Evolutionary conservation across 345 rosid species (phyloP), one percentile per base, ranked within the genome.

Genomic region (Gossypium thurberi): DNA sequence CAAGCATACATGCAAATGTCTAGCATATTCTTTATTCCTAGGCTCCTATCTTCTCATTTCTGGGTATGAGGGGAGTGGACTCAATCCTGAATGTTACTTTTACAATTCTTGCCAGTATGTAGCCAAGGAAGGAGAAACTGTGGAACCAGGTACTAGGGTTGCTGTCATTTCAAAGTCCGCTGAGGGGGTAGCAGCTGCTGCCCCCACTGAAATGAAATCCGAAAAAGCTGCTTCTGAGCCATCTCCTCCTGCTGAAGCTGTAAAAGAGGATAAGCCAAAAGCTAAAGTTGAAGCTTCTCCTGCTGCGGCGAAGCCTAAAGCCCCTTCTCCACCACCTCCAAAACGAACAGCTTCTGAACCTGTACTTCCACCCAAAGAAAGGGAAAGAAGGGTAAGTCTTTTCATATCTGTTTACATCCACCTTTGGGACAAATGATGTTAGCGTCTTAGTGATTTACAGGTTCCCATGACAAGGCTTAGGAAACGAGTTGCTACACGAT

Each of bases 381-480:
- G 94, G 75, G 99, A 95, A 87, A 93, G 97, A 88, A 82, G 98
- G 58, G 99, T 93, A 84, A 71, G 91, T 72, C 10, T 56, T 75
- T 13, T 64, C 42, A 8, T 33, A 71, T 12, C 3, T 14, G 21
- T 63, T 64, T 71, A 25, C 12, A 21, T 9, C 20, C 55, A 13
- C 9, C 52, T 6, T 44, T 11, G 33, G n/a, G 51, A 28, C 25
- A 62, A 23, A 11, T 23, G 10, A 37, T 61, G 74, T 61, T 0
- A 33, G 62, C 14, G 3, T 37, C 44, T 51, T 14, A 13, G 52
- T 65, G 60, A 72, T 75, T 33, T 76, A 59, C 85, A 96, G 99
- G 92, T 96, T 81, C 97, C 99, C 46, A 96, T 96, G 99, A 93
- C 99, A 59, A 88, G 99, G 84, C 96, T 96, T 48, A 85, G 98